These are phyloP conservation scores for Marchantia paleacea DNA, from an alignment of 225 moss, liverwort and hornwort genomes.

Conservation along the genomic window DNA sequence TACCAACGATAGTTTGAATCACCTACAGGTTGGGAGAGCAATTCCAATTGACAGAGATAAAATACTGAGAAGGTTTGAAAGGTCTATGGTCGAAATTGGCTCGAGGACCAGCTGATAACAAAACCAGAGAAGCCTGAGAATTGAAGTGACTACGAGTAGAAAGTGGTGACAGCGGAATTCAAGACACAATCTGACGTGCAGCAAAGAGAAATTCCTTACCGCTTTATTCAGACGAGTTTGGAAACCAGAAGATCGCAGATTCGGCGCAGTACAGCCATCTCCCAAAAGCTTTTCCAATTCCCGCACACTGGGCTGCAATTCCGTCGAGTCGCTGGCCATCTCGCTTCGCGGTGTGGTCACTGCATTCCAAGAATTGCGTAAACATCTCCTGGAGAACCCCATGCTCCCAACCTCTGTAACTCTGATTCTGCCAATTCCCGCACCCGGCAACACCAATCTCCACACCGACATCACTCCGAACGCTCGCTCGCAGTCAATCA, in stretches of 20 bases:
- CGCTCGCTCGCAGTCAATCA: no score
- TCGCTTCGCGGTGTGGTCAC: background rate
- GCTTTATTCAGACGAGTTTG: slow-evolving; percentile 19
- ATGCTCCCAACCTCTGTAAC: no score
- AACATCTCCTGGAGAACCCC: background rate
- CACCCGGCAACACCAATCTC: no score
- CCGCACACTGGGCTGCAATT: background rate
- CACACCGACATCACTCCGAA: no score
- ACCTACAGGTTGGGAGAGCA: no score
- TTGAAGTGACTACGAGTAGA: background rate
- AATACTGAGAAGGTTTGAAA: background rate
- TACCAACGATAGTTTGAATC: no score
- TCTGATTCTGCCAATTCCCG: no score
- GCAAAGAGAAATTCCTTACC: background rate
- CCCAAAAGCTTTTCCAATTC: background rate
- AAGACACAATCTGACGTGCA: background rate
- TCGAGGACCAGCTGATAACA: background rate
- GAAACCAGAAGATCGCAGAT: background rate
- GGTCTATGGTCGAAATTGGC: background rate
- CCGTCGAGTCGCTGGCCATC: background rate
- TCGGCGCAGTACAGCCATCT: background rate
- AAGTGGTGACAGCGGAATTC: background rate
- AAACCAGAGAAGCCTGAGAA: background rate
- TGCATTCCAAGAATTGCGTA: background rate
- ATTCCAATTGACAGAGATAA: no score